Conservation (phyloP, 2,329 filamentous ascomycete species). For the Cryphonectria japonica region DNA sequence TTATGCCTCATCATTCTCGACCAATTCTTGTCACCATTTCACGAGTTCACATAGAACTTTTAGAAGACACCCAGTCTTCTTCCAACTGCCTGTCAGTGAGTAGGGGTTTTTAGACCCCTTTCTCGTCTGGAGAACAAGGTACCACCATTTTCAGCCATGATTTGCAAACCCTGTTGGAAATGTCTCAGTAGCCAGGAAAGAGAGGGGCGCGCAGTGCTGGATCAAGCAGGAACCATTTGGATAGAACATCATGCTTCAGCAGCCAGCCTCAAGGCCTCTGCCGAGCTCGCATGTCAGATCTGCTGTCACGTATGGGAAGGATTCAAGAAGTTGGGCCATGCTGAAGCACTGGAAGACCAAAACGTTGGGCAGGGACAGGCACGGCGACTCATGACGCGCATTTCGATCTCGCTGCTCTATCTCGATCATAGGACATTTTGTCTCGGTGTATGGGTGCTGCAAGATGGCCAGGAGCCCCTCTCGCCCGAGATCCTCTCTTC, state of each 20-base stretch:
- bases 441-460: not conserved
- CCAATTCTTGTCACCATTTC: no score
- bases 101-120: not conserved
- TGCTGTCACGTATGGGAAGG: not conserved
- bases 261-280: not conserved
- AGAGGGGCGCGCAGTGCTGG: not conserved
- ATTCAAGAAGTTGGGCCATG: not conserved
- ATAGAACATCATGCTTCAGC: not conserved
- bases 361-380: not conserved
- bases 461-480: not conserved
- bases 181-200: not conserved
- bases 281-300: not conserved
- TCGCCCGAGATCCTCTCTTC: not conserved
- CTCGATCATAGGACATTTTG: not conserved
- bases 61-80: no score
- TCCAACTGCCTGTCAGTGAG: no score
- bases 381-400: not conserved
- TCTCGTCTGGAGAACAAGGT: not conserved
- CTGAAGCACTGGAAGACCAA: not conserved
- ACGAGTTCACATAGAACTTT: no score
- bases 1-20: no score
- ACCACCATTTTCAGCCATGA: not conserved
- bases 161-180: not conserved
- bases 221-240: not conserved
- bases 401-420: not conserved